These are phyloP conservation scores for Dictyostelium intermedium DNA, from an alignment of 78 protist genomes.

Conservation along the genomic window DNA sequence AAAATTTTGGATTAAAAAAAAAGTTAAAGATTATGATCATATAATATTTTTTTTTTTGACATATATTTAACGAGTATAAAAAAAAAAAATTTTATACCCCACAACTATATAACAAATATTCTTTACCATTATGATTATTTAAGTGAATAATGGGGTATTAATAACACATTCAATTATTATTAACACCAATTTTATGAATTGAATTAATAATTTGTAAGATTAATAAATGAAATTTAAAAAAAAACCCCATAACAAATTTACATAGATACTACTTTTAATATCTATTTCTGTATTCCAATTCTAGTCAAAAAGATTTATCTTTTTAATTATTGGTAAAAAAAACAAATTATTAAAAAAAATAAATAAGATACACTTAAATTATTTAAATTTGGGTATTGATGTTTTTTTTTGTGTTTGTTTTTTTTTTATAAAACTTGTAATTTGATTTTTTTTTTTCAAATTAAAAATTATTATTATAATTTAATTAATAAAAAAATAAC, in stretches of 20 bases:
- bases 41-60: too few relatives aligned
- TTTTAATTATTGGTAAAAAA: not conserved
- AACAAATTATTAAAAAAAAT: too few relatives aligned
- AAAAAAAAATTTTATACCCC: not conserved
- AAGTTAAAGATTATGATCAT: not conserved
- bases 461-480: too few relatives aligned
- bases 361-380: not conserved
- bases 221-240: not conserved
- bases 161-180: not conserved
- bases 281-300: not conserved
- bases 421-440: not conserved
- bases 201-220: not conserved
- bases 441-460: too few relatives aligned
- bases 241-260: not conserved
- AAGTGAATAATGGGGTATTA: not conserved
- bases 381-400: not conserved
- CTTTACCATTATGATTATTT: not conserved
- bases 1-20: too few relatives aligned
- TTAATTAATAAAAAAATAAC: not conserved
- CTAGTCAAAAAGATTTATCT: not conserved
- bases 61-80: too few relatives aligned
- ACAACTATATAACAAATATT: too few relatives aligned
- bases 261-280: not conserved
- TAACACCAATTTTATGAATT: not conserved
- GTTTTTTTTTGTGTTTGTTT: too few relatives aligned